phyloP scores from a whole-genome alignment of 192 early-diverging fungal species.

The Coemansia sp. region DNA sequence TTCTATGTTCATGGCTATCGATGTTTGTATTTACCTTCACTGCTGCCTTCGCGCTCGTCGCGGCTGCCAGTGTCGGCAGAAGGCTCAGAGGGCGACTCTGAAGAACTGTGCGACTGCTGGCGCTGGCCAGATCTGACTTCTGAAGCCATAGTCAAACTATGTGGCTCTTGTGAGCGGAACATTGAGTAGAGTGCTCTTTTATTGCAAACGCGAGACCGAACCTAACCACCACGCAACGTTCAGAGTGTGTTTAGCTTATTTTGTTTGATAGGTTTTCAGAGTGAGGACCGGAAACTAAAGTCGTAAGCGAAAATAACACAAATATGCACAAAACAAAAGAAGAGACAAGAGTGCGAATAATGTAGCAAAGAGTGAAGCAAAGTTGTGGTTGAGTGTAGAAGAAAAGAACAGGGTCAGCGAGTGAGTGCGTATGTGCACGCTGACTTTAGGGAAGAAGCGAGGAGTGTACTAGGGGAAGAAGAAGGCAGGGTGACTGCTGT shows the following conservation, averaged over 20 bases:
- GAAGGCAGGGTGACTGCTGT: conserved; percentile 27
- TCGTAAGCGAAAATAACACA: background rate
- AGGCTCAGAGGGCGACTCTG: conserved; percentile 4
- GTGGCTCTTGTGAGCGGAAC: conserved; percentile 24
- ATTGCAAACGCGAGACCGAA: background rate
- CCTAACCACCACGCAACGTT: background rate
- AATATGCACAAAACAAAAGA: background rate
- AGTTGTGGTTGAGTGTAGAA: background rate
- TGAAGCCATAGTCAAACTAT: conserved; percentile 5
- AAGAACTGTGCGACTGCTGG: conserved; percentile 1
- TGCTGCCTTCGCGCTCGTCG: conserved; percentile 16
- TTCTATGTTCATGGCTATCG: background rate
- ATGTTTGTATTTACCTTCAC: conserved; percentile 41
- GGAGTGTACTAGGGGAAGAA: background rate
- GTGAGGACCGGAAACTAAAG: background rate
- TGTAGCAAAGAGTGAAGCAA: background rate
- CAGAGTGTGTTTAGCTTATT: too few species aligned
- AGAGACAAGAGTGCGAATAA: background rate
- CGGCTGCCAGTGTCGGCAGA: conserved; percentile 12
- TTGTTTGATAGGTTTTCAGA: too few species aligned
- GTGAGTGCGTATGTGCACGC: conserved; percentile 8
- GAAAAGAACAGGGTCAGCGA: conserved; percentile 6
- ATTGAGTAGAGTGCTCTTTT: conserved; percentile 6
- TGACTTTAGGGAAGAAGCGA: conserved; percentile 7
- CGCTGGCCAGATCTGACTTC: conserved; percentile 18